Evolutionary conservation across 2,329 filamentous ascomycete genomes (phyloP), one percentile per base, ranked within the genome.

Genomic region (Gnomoniopsis smithogilvyi): DNA sequence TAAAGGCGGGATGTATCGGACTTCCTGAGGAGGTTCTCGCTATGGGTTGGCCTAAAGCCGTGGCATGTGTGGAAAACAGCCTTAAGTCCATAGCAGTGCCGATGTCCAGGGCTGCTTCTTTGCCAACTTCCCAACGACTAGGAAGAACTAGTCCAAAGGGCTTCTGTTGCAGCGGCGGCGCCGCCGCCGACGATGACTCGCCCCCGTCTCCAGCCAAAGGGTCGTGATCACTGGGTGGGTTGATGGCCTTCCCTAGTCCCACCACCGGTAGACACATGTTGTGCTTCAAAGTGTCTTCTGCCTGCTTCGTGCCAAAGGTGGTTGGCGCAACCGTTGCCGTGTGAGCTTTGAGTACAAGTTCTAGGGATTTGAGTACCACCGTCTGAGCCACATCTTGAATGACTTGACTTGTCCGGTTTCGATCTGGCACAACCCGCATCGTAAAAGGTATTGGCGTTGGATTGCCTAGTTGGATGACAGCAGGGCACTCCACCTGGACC

Each of bases 401-500:
- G 0, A 41, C 11, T 0, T 63, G 45, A 24, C 64, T 67, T 0
- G 65, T 67, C 6, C 54, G 56, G 0, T 46, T 41, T 48, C 45
- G 49, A 1, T 67, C 36, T 0, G 69, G 66, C 0, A 62, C 38
- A 1, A 65, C 26, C 1, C 52, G 58, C 0, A 72, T 33, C 3
- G n/a, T 47, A 10, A 71, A 64, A 0, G 70, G 68, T 1, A 73
- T 59, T 0, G 63, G 60, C 0, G 48, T 22, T 0, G 66, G 66
- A n/a, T 69, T 66, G 0, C 67, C 67, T 0, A 74, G 64, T 22
- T 73, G 72, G 8, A 76, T 63, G 0, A 68, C 60, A 0, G 53
- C 54, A 0, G 75, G 74, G 2, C 64, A 63, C 1, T 66, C 63
- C 2, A 72, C 53, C 8, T 68, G 56, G 0, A 74, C 17, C 0